phyloP scores from a whole-genome alignment of 495 filamentous ascomycete species.

The Choiromyces venosus region DNA sequence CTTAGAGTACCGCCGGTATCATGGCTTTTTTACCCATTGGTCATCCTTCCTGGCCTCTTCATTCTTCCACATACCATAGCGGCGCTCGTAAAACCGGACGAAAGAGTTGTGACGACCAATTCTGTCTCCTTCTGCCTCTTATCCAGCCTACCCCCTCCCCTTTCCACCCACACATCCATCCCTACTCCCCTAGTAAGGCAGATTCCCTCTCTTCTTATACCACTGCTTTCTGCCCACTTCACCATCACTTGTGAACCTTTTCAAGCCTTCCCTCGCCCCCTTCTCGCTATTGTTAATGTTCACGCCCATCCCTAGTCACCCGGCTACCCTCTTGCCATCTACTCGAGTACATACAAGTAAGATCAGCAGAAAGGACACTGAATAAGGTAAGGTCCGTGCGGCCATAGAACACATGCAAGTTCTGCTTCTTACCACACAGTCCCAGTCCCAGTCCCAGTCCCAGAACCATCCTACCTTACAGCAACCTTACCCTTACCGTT shows the following conservation, averaged over 20 bases:
- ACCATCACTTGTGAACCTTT: background rate
- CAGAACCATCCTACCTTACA: background rate
- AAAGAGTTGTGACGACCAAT: background rate
- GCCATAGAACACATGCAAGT: background rate
- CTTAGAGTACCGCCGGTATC: background rate
- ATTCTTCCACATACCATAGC: background rate
- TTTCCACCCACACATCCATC: background rate
- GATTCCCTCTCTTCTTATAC: background rate
- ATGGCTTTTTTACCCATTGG: background rate
- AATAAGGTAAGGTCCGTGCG: background rate
- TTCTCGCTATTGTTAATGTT: background rate
- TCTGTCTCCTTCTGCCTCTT: background rate
- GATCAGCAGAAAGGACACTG: background rate
- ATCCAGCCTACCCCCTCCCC: background rate
- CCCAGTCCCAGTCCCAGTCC: background rate
- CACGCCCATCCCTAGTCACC: background rate
- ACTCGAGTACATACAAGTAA: background rate
- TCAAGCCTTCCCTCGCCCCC: background rate
- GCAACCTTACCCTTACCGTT: background rate
- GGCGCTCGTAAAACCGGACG: background rate
- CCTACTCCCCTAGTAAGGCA: background rate
- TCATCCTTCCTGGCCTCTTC: no score
- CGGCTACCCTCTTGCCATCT: background rate
- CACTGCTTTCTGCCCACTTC: background rate
- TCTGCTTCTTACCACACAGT: background rate